These are phyloP conservation scores for Phialophora verrucosa DNA, from an alignment of 2,329 filamentous ascomycete species.

Conservation along the genomic window DNA sequence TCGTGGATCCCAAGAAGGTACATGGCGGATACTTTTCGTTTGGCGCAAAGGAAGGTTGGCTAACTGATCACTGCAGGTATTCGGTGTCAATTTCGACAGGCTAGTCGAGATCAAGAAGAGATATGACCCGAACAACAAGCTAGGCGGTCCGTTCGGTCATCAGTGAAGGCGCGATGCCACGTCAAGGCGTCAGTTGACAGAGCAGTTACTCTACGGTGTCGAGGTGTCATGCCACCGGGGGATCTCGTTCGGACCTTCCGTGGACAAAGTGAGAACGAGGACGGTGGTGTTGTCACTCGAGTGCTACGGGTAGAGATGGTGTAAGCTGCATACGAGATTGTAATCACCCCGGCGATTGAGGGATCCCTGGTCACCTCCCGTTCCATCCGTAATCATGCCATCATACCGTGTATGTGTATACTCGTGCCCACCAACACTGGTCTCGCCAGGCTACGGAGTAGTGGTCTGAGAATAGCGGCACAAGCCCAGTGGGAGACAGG, in stretches of 20 bases:
- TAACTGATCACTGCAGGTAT: constrained; percentile 15
- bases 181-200: neutral
- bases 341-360: neutral
- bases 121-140: constrained; percentile 27
- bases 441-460: neutral
- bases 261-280: neutral
- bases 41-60: neutral
- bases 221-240: neutral
- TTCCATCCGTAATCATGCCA: neutral
- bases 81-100: constrained; percentile 22
- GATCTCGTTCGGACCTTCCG: neutral
- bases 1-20: constrained; percentile 24
- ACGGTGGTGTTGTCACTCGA: neutral
- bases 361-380: too few relatives aligned
- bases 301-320: neutral
- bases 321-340: neutral
- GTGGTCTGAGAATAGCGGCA: neutral
- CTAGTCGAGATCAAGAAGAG: constrained; percentile 21
- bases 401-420: neutral
- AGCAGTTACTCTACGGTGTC: neutral
- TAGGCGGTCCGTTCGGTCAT: constrained; percentile 17
- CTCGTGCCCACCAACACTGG: neutral
- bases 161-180: neutral
- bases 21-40: neutral
- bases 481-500: neutral